These are phyloP conservation scores for Aspergillus biplanus DNA, from an alignment of 495 filamentous ascomycete species.

Conservation along the genomic window DNA sequence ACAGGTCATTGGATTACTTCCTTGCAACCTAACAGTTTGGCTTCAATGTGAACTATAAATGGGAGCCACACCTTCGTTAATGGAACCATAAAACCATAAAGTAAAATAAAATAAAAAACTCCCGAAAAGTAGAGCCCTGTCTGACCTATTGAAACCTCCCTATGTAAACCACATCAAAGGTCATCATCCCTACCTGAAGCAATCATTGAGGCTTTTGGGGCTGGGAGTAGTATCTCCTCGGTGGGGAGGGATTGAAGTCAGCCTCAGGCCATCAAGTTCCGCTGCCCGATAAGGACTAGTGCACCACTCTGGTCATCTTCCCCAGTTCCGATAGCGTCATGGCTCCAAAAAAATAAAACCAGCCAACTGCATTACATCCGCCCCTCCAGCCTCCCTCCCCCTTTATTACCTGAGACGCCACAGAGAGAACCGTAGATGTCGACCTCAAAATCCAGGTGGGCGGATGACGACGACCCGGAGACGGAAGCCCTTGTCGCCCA, in stretches of 20 bases:
- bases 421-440: slow-evolving; percentile 42
- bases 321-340: slow-evolving; percentile 41
- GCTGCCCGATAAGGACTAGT: slow-evolving; percentile 3
- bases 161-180: too few species aligned
- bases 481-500: slow-evolving; percentile 72
- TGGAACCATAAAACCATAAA: too few species aligned
- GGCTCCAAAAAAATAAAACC: slow-evolving; percentile 21
- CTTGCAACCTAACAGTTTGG: too few species aligned
- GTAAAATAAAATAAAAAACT: too few species aligned
- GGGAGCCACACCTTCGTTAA: too few species aligned
- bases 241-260: slow-evolving; percentile 15
- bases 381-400: background rate
- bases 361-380: background rate
- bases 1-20: too few species aligned
- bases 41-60: too few species aligned
- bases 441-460: slow-evolving; percentile 84
- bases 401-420: background rate
- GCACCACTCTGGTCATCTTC: slow-evolving; percentile 13
- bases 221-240: background rate
- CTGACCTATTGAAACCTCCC: too few species aligned
- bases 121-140: too few species aligned
- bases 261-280: slow-evolving; percentile 4
- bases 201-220: too few species aligned
- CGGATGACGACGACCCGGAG: slow-evolving; percentile 64
- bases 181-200: too few species aligned